Conservation (phyloP, 1,284 basidiomycete species). For the Waitea zeae region DNA sequence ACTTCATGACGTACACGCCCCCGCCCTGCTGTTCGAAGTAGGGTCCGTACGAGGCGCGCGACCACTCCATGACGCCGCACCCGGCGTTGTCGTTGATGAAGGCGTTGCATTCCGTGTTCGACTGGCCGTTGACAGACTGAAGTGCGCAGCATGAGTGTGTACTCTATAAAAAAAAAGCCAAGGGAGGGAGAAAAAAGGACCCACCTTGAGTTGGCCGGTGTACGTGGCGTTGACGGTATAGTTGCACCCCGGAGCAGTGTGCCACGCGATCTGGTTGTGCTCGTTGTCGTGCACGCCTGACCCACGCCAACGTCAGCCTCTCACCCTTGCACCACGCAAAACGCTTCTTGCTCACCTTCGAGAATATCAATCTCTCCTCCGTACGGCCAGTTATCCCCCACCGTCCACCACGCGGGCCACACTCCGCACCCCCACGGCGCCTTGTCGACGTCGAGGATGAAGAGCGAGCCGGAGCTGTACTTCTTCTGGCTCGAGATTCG, state of each 20-base stretch:
- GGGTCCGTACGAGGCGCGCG: slow-evolving; percentile 52
- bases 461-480: slow-evolving; percentile 45
- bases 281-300: slow-evolving; percentile 62
- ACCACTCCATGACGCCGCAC: slow-evolving; percentile 57
- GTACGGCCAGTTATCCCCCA: slow-evolving; percentile 37
- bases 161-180: no score
- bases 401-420: slow-evolving; percentile 53
- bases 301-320: no score
- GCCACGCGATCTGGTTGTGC: slow-evolving; percentile 65
- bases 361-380: slow-evolving; percentile 71
- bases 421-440: slow-evolving; percentile 64
- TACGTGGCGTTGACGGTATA: neutral
- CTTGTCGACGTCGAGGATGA: slow-evolving; percentile 48
- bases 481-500: slow-evolving; percentile 35
- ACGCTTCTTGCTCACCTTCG: no score
- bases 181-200: neutral
- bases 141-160: neutral
- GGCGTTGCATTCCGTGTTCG: slow-evolving; percentile 38
- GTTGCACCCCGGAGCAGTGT: slow-evolving; percentile 33
- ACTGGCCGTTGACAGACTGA: slow-evolving; percentile 11
- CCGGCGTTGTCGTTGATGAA: slow-evolving; percentile 35
- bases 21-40: slow-evolving; percentile 55
- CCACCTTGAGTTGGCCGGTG: slow-evolving; percentile 1
- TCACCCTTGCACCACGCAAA: no score
- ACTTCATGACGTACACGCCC: slow-evolving; percentile 67